phyloP scores from a whole-genome alignment of 83 land plant genomes.

The Picea abies region DNA sequence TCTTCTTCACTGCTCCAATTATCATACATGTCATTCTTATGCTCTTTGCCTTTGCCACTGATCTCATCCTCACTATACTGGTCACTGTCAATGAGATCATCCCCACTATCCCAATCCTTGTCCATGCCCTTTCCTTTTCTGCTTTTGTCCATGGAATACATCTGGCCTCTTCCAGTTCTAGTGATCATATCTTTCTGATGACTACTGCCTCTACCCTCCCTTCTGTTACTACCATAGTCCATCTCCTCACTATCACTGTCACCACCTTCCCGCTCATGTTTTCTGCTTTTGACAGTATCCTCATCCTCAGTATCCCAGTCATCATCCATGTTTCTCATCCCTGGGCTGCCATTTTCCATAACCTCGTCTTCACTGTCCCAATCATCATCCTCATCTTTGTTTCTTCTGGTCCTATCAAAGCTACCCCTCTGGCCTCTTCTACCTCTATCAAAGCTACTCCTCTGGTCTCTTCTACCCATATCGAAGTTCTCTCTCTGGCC shows the following conservation, averaged over 20 bases:
- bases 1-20: constrained; percentile 16
- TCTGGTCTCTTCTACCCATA: not conserved
- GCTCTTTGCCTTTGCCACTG: constrained; percentile 6
- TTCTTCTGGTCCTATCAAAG: not conserved
- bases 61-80: not conserved
- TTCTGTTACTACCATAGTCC: not conserved
- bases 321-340: constrained; percentile 7
- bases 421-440: not conserved
- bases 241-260: constrained; percentile 14
- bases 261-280: not conserved
- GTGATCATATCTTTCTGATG: not conserved
- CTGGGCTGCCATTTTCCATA: constrained; percentile 13
- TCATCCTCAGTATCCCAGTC: constrained; percentile 36
- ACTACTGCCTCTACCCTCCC: not conserved
- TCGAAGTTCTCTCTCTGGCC: constrained; percentile 3
- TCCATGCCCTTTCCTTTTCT: not conserved
- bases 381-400: constrained; percentile 1
- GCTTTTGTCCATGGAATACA: not conserved
- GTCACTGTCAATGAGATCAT: constrained; percentile 16
- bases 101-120: not conserved
- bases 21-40: constrained; percentile 22
- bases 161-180: constrained; percentile 2
- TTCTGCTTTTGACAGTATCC: not conserved
- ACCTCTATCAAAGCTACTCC: not conserved
- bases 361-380: constrained; percentile 23